These are phyloP conservation scores for Suillus clintonianus DNA, from an alignment of 768 basidiomycete species.

Conservation along the genomic window DNA sequence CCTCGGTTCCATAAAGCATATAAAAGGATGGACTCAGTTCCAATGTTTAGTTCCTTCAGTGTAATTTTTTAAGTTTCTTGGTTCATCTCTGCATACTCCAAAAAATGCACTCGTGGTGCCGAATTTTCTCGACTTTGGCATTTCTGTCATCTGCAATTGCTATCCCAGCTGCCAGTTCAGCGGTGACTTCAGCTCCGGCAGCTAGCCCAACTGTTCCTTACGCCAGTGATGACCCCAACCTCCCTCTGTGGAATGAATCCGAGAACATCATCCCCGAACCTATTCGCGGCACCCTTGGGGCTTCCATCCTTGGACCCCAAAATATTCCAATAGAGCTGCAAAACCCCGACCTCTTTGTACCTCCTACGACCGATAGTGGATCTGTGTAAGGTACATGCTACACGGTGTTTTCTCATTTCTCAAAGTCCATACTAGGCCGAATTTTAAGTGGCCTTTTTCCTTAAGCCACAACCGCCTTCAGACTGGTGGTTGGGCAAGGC, in stretches of 20 bases:
- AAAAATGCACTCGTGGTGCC: constrained; percentile 30
- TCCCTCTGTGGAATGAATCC: constrained; percentile 39
- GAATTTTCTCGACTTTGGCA: constrained; percentile 24
- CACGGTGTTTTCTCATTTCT: background rate
- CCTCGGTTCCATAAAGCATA: constrained; percentile 9
- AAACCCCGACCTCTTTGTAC: constrained; percentile 58
- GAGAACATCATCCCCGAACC: constrained; percentile 38
- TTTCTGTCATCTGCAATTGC: constrained; percentile 21
- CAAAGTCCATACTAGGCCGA: constrained; percentile 28
- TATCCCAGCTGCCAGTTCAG: constrained; percentile 17
- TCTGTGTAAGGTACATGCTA: constrained; percentile 35
- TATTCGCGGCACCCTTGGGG: constrained; percentile 46
- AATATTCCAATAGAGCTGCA: constrained; percentile 56
- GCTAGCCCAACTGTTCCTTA: constrained; percentile 46
- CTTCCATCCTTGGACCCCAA: constrained; percentile 54
- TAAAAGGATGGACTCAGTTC: constrained; percentile 20
- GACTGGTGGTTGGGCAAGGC: constrained; percentile 67
- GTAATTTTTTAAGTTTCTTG: constrained; percentile 21
- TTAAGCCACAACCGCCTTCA: constrained; percentile 61
- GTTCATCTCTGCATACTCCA: constrained; percentile 12
- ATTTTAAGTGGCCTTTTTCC: constrained; percentile 66
- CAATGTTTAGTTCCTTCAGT: constrained; percentile 1
- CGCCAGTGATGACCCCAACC: constrained; percentile 49
- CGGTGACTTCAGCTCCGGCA: constrained; percentile 26
- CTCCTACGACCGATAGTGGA: constrained; percentile 65